phyloP scores from a whole-genome alignment of 257 asterid species.

The Prunella vulgaris region DNA sequence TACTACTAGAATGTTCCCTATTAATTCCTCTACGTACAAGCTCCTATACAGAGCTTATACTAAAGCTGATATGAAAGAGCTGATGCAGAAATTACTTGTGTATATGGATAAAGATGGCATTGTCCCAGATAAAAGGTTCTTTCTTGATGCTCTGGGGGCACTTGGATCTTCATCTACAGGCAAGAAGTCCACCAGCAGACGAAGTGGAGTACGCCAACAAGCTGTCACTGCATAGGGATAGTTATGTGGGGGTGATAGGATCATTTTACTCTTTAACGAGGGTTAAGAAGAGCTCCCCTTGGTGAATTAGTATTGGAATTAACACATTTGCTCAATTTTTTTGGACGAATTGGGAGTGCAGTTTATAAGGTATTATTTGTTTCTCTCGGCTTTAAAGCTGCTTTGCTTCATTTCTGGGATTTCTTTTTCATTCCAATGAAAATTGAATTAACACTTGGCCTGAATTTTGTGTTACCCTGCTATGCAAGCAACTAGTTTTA shows the following conservation, averaged over 20 bases:
- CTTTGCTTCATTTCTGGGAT: too few species aligned
- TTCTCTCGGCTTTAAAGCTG: background rate
- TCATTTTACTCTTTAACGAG: constrained; percentile 1
- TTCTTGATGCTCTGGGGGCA: constrained; percentile 79
- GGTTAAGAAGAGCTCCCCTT: background rate
- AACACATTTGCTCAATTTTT: background rate
- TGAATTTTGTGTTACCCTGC: background rate
- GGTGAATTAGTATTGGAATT: background rate
- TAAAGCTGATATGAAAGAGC: constrained; percentile 79
- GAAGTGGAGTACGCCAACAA: constrained; percentile 12
- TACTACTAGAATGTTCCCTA: constrained; percentile 33
- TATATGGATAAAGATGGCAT: constrained; percentile 86
- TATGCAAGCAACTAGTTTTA: background rate
- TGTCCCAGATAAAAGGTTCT: constrained; percentile 76
- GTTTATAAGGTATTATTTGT: constrained; percentile 17
- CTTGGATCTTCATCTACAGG: constrained; percentile 46
- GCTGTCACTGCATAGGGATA: constrained; percentile 24
- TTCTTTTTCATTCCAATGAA: background rate
- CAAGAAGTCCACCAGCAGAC: constrained; percentile 32
- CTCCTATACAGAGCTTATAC: constrained; percentile 81
- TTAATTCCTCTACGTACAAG: constrained; percentile 72
- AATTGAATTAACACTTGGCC: background rate
- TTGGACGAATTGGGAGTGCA: background rate
- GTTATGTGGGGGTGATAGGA: constrained; percentile 19
- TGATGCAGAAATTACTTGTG: constrained; percentile 45